Percentiles rank a stretch among this genome's conserved stretches.
phyloP scores from a whole-genome alignment of 768 basidiomycete species.

The Macrolepiota fuliginosa region DNA sequence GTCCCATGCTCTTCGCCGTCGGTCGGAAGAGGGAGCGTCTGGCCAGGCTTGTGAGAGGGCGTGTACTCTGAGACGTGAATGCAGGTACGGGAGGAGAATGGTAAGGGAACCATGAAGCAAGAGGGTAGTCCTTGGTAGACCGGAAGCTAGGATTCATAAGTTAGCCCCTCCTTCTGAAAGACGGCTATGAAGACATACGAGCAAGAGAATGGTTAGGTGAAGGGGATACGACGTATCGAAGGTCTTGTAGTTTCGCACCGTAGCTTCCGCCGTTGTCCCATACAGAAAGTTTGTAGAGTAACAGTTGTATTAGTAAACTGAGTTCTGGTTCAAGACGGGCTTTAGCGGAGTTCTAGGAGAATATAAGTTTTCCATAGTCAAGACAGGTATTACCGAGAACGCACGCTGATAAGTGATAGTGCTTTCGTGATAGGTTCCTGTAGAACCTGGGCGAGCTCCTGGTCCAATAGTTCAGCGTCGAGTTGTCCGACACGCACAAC shows the following conservation, averaged over 20 bases:
- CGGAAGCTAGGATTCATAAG: slow-evolving; percentile 45
- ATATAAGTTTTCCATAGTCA: slow-evolving; percentile 1
- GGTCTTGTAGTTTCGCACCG: slow-evolving; percentile 78
- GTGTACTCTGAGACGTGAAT: slow-evolving; percentile 67
- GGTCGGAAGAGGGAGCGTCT: slow-evolving; percentile 80
- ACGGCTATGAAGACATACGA: slow-evolving; percentile 31
- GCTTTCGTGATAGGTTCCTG: slow-evolving; percentile 80
- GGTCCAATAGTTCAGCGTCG: slow-evolving; percentile 88
- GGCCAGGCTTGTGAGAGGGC: slow-evolving; percentile 89
- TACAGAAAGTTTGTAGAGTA: slow-evolving; percentile 78
- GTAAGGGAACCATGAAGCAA: slow-evolving; percentile 71
- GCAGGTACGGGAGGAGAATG: slow-evolving; percentile 74
- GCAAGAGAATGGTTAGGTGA: slow-evolving; percentile 22
- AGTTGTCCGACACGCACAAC: slow-evolving; percentile 84
- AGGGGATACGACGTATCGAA: slow-evolving; percentile 50
- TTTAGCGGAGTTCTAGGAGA: slow-evolving; percentile 52
- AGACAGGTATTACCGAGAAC: slow-evolving; percentile 19
- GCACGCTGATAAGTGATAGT: slow-evolving; percentile 63
- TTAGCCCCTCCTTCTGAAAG: slow-evolving; percentile 12
- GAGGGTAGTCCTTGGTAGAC: slow-evolving; percentile 59
- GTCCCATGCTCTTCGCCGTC: slow-evolving; percentile 72
- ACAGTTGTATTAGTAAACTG: slow-evolving; percentile 61
- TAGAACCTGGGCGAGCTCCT: slow-evolving; percentile 79
- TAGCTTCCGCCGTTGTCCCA: slow-evolving; percentile 83
- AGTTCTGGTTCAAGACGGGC: slow-evolving; percentile 75